phyloP scores from a whole-genome alignment of 805 yeast species.

The Candida palmyrensis region DNA sequence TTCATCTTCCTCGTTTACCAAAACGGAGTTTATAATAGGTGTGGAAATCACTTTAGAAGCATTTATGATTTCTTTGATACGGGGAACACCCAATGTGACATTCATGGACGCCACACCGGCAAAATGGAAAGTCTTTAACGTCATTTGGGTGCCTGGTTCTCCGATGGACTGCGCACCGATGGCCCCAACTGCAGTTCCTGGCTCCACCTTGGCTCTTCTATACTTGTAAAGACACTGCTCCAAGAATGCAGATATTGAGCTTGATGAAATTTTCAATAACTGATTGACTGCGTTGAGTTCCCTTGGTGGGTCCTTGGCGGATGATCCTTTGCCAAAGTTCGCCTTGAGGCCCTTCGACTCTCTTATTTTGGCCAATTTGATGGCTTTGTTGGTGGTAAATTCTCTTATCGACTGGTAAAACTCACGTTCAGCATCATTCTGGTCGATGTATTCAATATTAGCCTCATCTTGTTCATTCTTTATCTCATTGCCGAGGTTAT shows the following conservation, averaged over 20 bases:
- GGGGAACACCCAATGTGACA: slow-evolving; percentile 98
- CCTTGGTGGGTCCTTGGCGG: slow-evolving; percentile 21
- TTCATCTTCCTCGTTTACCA: slow-evolving; percentile 91
- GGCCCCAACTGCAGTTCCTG: slow-evolving; percentile 99
- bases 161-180: slow-evolving; percentile 99
- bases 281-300: slow-evolving; percentile 51
- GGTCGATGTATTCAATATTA: slow-evolving; percentile 76
- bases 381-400: slow-evolving; percentile 56
- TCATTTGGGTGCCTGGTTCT: slow-evolving; percentile 99
- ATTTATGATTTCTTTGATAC: slow-evolving; percentile 97
- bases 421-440: slow-evolving; percentile 79
- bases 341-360: slow-evolving; percentile 46
- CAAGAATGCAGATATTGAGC: slow-evolving; percentile 60
- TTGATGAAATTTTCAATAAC: slow-evolving; percentile 59
- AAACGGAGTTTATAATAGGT: slow-evolving; percentile 90
- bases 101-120: slow-evolving; percentile 99
- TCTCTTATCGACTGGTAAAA: slow-evolving; percentile 74
- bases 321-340: slow-evolving; percentile 35
- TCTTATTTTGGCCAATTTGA: slow-evolving; percentile 52
- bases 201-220: slow-evolving; percentile 88
- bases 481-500: slow-evolving; percentile 60
- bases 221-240: slow-evolving; percentile 77
- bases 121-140: slow-evolving; percentile 87
- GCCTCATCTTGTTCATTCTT: slow-evolving; percentile 41
- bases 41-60: slow-evolving; percentile 94